phyloP scores from a whole-genome alignment of 2,329 filamentous ascomycete genomes.

The Emmonsia crescens region DNA sequence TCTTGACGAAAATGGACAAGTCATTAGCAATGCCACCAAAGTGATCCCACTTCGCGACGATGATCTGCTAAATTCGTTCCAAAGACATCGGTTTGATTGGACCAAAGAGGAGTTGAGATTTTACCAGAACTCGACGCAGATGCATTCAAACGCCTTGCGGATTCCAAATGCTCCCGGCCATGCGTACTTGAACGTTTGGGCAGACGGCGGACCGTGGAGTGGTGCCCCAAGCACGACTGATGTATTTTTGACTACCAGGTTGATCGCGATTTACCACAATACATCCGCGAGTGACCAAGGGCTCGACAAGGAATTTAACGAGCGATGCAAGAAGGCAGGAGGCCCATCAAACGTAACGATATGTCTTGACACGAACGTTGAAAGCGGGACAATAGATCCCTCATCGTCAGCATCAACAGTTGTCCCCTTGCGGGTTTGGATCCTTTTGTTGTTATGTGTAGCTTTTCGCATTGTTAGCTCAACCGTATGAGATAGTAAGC shows the following conservation, averaged over 20 bases:
- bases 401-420: slow-evolving; percentile 9
- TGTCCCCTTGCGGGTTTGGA: slow-evolving; percentile 9
- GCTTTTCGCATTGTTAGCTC: slow-evolving; percentile 6
- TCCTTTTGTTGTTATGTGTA: slow-evolving; percentile 9
- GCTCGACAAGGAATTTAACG: slow-evolving; percentile 9
- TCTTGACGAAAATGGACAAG: slow-evolving; percentile 11
- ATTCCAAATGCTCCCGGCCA: slow-evolving; percentile 16
- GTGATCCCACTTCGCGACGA: slow-evolving; percentile 14
- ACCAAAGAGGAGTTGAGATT: slow-evolving; percentile 15
- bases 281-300: slow-evolving; percentile 14
- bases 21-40: slow-evolving; percentile 17
- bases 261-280: slow-evolving; percentile 20
- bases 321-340: slow-evolving; percentile 15
- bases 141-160: slow-evolving; percentile 13
- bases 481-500: not conserved
- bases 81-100: slow-evolving; percentile 22
- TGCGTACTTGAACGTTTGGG: slow-evolving; percentile 22
- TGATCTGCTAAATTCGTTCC: slow-evolving; percentile 11
- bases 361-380: slow-evolving; percentile 12
- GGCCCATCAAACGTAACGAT: slow-evolving; percentile 16
- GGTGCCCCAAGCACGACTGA: slow-evolving; percentile 19
- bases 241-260: slow-evolving; percentile 16
- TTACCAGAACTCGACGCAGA: slow-evolving; percentile 17
- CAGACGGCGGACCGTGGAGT: slow-evolving; percentile 21
- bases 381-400: slow-evolving; percentile 10